phyloP scores from a whole-genome alignment of 2,329 filamentous ascomycete genomes.

The Arthrobotrys entomopaga region DNA sequence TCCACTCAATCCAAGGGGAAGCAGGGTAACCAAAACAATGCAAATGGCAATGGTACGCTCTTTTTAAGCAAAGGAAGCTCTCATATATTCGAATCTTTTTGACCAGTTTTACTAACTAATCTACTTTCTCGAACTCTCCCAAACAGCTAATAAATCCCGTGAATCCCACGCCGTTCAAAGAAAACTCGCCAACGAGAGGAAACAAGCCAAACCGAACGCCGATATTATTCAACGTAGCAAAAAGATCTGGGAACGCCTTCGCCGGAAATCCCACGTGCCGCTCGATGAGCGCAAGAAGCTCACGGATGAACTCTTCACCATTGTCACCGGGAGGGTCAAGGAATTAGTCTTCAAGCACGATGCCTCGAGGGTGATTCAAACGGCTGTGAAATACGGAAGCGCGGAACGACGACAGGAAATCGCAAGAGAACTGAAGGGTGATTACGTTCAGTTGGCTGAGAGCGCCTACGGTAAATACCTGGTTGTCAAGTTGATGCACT shows the following conservation, averaged over 20 bases:
- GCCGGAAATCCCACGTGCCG: constrained; percentile 91
- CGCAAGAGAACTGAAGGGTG: constrained; percentile 83
- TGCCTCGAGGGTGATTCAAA: constrained; percentile 94
- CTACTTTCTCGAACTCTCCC: constrained; percentile 17
- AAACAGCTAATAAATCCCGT: constrained; percentile 72
- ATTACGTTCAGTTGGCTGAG: constrained; percentile 85
- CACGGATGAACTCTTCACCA: constrained; percentile 87
- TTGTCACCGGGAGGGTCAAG: constrained; percentile 89
- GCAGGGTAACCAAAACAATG: constrained; percentile 62
- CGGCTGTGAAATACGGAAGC: constrained; percentile 93
- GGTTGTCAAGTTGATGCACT: constrained; percentile 93
- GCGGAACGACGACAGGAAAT: constrained; percentile 85
- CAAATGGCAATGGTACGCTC: constrained; percentile 42
- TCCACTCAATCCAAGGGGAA: constrained; percentile 62
- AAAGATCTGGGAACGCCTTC: constrained; percentile 94
- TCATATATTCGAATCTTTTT: not conserved
- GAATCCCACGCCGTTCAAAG: constrained; percentile 96
- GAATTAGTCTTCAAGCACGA: constrained; percentile 99
- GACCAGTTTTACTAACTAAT: constrained; percentile 23
- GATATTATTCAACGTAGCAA: constrained; percentile 89
- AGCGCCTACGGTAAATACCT: constrained; percentile 97
- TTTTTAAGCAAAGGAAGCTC: constrained; percentile 38
- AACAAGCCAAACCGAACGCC: constrained; percentile 89
- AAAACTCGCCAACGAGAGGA: constrained; percentile 84
- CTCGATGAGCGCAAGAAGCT: constrained; percentile 87